A percentile compares a stretch with the other conserved stretches of the same genome.
phyloP scores from a whole-genome alignment of 768 basidiomycete genomes.

The Cystobasidium ongulense region DNA sequence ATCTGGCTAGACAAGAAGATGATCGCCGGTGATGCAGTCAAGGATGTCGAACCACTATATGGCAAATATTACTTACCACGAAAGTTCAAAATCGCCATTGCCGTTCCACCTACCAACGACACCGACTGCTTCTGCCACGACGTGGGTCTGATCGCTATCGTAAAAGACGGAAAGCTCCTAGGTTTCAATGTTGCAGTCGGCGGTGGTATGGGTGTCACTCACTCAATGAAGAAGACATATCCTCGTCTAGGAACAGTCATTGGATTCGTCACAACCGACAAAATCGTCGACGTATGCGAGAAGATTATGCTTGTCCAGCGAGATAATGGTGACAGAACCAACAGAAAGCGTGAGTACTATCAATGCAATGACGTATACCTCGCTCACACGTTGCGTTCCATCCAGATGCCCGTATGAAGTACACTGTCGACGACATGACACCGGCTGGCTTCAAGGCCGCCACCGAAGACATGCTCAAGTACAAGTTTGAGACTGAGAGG shows the following conservation, averaged over 20 bases:
- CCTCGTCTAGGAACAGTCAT: constrained; percentile 78
- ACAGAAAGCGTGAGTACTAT: constrained; percentile 62
- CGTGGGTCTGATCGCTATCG: constrained; percentile 91
- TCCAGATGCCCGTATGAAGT: constrained; percentile 72
- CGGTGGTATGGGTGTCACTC: constrained; percentile 99
- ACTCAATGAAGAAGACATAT: constrained; percentile 98
- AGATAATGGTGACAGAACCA: constrained; percentile 87
- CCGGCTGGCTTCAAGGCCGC: constrained; percentile 75
- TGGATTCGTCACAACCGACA: constrained; percentile 83
- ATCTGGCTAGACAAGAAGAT: constrained; percentile 98
- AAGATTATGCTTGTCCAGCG: constrained; percentile 86
- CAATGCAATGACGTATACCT: too few relatives aligned
- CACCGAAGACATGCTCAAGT: constrained; percentile 82
- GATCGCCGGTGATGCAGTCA: constrained; percentile 83
- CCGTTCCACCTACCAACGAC: constrained; percentile 92
- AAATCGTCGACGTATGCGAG: constrained; percentile 79
- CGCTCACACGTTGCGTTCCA: background rate
- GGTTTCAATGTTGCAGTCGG: constrained; percentile 93
- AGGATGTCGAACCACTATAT: constrained; percentile 87
- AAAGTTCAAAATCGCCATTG: constrained; percentile 95
- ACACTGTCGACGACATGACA: constrained; percentile 94
- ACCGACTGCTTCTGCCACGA: constrained; percentile 87
- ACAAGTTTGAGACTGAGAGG: constrained; percentile 62
- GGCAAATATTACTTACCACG: constrained; percentile 94
- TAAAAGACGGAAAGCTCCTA: constrained; percentile 64